Evolutionary conservation across 768 basidiomycete genomes (phyloP), one percentile per base, ranked within the genome.

Genomic region (Naganishia kalamii): DNA sequence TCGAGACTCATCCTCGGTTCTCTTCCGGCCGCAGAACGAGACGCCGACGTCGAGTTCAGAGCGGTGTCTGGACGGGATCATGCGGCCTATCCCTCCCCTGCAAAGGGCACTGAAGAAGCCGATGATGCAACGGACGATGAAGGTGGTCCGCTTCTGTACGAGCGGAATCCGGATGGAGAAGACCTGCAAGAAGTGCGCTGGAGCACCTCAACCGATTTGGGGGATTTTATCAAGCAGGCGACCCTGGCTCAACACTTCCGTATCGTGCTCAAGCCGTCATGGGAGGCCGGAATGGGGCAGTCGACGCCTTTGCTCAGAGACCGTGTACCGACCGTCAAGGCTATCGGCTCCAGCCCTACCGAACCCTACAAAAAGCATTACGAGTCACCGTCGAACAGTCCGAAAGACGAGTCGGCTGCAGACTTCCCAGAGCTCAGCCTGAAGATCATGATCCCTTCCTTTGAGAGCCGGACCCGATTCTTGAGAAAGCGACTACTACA

Each of bases 201-300:
- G 86, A 81, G 82, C 8, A 83, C 85, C 59, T 83, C 83, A 2
- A 87, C 85, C 0, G 85, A 86, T 75, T 76, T 87, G 15, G 83
- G 83, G 15, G 85, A 87, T 75, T 87, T 87, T 72, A 82, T 87
- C 63, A 81, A 83, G 49, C 83, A 85, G 71, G 83, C 84, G 8
- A 85, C 85, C 6, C 80, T 83, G 25, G 77, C 82, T 30, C 80
- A 82, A 27, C 75, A 82, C 63, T 87, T 88, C 73, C 80, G 78
- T 10, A 83, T 88, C 52, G 72, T 76, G 44, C 72, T 80, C 32
- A 68, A 61, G 30, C 54, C 54, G 23, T 69, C 73, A n/a, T 70
- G 65, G 76, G 75, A 72, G 75, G 83, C 59, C 11, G 47, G 23
- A 21, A 63, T 19, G 25, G 21, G 19, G 27, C 47, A n/a, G 27